Conservation (phyloP, 192 early-diverging fungal genomes). For the Coemansia sp. region DNA sequence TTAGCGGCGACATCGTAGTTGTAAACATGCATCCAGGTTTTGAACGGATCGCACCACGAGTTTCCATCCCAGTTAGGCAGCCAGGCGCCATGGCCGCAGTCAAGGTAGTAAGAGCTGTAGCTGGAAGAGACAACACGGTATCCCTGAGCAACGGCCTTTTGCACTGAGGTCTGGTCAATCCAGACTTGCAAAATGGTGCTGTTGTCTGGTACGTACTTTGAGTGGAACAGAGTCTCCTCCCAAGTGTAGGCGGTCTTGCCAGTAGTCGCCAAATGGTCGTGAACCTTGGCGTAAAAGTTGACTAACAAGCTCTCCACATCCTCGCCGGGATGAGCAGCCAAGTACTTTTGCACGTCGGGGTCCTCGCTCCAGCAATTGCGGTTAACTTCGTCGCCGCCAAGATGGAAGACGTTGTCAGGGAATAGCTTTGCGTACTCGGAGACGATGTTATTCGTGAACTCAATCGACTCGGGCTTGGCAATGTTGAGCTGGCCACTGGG, state of each 20-base stretch:
- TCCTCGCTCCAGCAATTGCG: slow-evolving; percentile 65
- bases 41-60: slow-evolving; percentile 75
- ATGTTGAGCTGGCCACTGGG: slow-evolving; percentile 83
- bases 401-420: slow-evolving; percentile 68
- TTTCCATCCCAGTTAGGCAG: slow-evolving; percentile 62
- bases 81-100: slow-evolving; percentile 77
- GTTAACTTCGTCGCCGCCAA: slow-evolving; percentile 76
- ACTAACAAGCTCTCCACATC: slow-evolving; percentile 29
- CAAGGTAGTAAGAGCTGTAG: slow-evolving; percentile 66
- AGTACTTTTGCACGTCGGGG: slow-evolving; percentile 29
- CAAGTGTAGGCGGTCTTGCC: slow-evolving; percentile 71
- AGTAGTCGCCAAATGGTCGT: slow-evolving; percentile 54
- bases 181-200: slow-evolving; percentile 67
- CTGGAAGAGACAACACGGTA: slow-evolving; percentile 61
- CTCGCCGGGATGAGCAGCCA: slow-evolving; percentile 25
- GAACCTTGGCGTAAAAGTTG: slow-evolving; percentile 57
- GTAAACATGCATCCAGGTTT: slow-evolving; percentile 73
- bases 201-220: slow-evolving; percentile 55
- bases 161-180: slow-evolving; percentile 58
- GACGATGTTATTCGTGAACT: slow-evolving; percentile 65
- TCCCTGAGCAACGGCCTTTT: slow-evolving; percentile 55
- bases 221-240: slow-evolving; percentile 69
- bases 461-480: slow-evolving; percentile 59
- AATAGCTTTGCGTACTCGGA: slow-evolving; percentile 67
- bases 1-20: slow-evolving; percentile 60